Evolutionary conservation across 352 stramenopile species (phyloP).

Genomic region (Aphanomyces stellatus): DNA sequence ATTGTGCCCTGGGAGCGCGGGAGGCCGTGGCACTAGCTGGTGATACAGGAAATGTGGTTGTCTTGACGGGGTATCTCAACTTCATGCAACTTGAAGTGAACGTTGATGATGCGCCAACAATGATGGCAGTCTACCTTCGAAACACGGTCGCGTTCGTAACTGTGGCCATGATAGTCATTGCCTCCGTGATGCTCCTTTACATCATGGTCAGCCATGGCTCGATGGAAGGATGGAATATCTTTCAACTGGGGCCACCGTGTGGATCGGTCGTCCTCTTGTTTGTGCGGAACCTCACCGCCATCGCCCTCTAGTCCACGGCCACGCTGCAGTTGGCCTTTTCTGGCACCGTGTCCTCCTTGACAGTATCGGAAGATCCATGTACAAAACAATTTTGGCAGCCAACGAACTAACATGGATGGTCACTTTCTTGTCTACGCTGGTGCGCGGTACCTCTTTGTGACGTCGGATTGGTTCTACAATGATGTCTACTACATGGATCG

Average conservation of each 20-base stretch:
- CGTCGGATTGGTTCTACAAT: neutral
- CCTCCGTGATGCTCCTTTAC: neutral
- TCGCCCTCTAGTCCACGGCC: neutral
- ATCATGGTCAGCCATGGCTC: neutral
- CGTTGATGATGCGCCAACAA: neutral
- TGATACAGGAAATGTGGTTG: neutral
- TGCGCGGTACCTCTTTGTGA: neutral
- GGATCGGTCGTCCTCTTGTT: neutral
- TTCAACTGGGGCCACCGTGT: conserved; percentile 9
- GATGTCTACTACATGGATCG: conserved; percentile 15
- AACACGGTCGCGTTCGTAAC: neutral
- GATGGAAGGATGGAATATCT: neutral
- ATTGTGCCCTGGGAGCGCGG: neutral
- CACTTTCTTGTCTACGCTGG: neutral
- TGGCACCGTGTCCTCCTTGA: neutral
- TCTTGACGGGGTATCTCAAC: neutral
- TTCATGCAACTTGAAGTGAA: neutral
- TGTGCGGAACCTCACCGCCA: neutral
- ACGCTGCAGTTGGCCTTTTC: neutral
- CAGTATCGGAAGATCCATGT: neutral
- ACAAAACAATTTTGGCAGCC: neutral
- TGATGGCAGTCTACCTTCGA: neutral
- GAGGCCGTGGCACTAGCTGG: neutral
- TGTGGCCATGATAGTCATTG: neutral
- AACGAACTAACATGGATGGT: conserved; percentile 5